phyloP scores from a whole-genome alignment of 2,329 filamentous ascomycete species.

The Xylariaceae sp. region DNA sequence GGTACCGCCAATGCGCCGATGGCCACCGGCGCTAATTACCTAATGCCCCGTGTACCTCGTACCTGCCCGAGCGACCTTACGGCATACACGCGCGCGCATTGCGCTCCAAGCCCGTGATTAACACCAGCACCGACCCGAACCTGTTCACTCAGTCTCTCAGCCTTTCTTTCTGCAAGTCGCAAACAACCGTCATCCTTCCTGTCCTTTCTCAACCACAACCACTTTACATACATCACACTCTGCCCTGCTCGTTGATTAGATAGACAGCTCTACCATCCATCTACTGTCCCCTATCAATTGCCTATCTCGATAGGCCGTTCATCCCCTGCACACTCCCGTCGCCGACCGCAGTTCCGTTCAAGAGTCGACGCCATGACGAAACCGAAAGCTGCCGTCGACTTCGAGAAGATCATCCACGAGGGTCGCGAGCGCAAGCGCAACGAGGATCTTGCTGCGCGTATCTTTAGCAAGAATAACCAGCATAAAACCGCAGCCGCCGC shows the following conservation, averaged over 20 bases:
- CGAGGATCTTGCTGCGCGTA: constrained; percentile 64
- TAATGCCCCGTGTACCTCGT: neutral
- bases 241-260: neutral
- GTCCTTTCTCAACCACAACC: neutral
- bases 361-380: constrained; percentile 34
- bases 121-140: neutral
- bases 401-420: constrained; percentile 29
- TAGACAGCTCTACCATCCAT: neutral
- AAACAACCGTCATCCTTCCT: neutral
- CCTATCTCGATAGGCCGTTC: neutral
- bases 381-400: constrained; percentile 12
- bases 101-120: neutral
- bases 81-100: neutral
- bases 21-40: too few species aligned
- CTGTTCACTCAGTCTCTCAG: neutral
- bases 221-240: neutral
- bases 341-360: neutral
- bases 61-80: neutral
- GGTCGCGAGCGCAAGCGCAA: constrained; percentile 66
- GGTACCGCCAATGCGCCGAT: too few species aligned
- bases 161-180: neutral
- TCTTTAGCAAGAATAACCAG: constrained; percentile 56
- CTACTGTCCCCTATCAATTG: neutral
- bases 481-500: constrained; percentile 56
- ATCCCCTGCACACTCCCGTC: neutral